Base-by-base conservation (phyloP, 2,329 filamentous ascomycete genomes). In the Cercospora sp. region DNA sequence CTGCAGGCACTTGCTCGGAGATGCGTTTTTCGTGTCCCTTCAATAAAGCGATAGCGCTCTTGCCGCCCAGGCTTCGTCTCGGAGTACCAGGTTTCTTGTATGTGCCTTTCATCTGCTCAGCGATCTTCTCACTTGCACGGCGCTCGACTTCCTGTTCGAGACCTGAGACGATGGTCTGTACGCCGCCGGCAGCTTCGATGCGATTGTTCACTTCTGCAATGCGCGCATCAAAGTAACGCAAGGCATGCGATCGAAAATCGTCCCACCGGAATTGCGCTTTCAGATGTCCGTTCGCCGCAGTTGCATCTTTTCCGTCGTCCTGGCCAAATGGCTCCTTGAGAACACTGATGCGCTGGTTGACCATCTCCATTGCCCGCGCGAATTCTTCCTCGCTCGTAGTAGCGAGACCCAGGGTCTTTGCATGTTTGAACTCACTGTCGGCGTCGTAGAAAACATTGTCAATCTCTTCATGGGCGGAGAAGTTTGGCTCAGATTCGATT, bases 221-320 rank as follows among this genome's bases (percentile, higher is more conserved):
- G 40, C 76, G 75, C 10, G 61, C 30, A 2, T 71, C 67, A 61
- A 68, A 73, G 64, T 76, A 78, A 16, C 63, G 48, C 13, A 76
- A 23, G 3, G 71, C 74, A 8, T 80, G 75, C 0, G 82, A 70
- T 5, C 85, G 74, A 63, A 88, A 85, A 2, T 76, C 72, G 0
- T 79, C 72, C 86, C 86, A 89, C 3, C 82, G 79, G 73, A 84
- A 89, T 1, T 73, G 69, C 1, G 76, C 73, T 40, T 81, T 79
- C 5, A 89, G 70, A 1, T 72, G 75, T 3, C 81, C 80, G 28
- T 85, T 74, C 51, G 85, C 81, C 13, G 83, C 75, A 3, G 74
- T 64, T 3, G 76, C 72, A 6, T 75, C 74, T 1, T 28, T 61
- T 18, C 62, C 67, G 51, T 64, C 63, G 20, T 60, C 23, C 33